phyloP scores from a whole-genome alignment of 768 basidiomycete genomes.

The Suillus alpinus region DNA sequence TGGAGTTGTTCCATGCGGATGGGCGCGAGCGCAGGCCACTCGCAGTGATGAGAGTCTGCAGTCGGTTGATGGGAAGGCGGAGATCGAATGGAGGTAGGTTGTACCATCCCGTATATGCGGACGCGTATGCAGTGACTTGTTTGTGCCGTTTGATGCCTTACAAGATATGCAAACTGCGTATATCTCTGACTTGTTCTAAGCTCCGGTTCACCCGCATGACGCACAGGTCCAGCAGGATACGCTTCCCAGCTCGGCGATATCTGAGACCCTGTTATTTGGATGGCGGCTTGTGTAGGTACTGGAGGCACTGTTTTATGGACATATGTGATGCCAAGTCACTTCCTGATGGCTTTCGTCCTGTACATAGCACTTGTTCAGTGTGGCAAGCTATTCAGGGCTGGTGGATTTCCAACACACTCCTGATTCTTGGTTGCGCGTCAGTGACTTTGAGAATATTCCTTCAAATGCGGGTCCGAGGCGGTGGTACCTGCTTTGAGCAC shows the following conservation, averaged over 20 bases:
- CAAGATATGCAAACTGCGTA: background rate
- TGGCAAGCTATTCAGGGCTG: background rate
- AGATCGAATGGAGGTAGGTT: too few species aligned
- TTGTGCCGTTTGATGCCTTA: background rate
- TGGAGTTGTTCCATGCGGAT: too few species aligned
- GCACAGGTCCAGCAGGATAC: background rate
- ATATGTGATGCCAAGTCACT: background rate
- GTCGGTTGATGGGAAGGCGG: too few species aligned
- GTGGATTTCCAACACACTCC: too few species aligned
- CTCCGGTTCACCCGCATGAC: background rate
- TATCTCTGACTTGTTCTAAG: slow-evolving; percentile 2
- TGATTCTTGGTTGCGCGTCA: background rate
- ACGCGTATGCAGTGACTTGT: too few species aligned
- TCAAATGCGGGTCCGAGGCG: background rate
- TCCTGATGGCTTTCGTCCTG: background rate
- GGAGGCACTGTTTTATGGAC: background rate
- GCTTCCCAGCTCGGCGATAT: background rate
- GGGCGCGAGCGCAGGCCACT: too few species aligned
- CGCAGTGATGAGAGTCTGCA: too few species aligned
- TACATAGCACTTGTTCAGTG: background rate
- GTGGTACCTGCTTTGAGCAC: background rate
- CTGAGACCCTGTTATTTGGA: slow-evolving; percentile 6
- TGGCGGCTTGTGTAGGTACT: slow-evolving; percentile 3
- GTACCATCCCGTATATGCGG: too few species aligned
- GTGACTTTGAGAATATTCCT: background rate